A percentile compares a stretch with the other conserved stretches of the same genome.
These are phyloP conservation scores for Skeletonema potamos DNA, from an alignment of 108 stramenopile species.

Conservation along the genomic window DNA sequence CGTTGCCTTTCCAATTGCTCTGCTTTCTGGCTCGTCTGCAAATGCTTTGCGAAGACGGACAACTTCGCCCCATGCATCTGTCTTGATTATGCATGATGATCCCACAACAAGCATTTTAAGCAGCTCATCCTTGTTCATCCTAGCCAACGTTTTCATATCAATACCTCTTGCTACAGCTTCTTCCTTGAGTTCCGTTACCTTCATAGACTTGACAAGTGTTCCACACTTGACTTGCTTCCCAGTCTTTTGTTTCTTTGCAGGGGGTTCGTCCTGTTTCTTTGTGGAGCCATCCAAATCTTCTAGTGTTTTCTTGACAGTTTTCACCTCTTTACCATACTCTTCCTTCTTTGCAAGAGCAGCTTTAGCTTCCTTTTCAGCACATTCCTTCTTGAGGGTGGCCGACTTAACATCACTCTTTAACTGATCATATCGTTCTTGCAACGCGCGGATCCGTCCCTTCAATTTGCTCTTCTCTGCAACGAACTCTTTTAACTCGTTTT, in stretches of 20 bases:
- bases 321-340: not conserved
- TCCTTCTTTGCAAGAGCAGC: constrained; percentile 1
- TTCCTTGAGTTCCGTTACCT: constrained; percentile 2
- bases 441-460: constrained; percentile 3
- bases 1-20: not conserved
- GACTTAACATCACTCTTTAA: not conserved
- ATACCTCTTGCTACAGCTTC: constrained; percentile 22
- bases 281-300: not conserved
- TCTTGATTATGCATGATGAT: constrained; percentile 3
- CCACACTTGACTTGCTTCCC: constrained; percentile 1
- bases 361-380: constrained; percentile 1
- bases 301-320: not conserved
- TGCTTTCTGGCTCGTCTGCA: not conserved
- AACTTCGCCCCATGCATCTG: constrained; percentile 19
- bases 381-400: not conserved
- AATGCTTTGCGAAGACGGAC: constrained; percentile 1
- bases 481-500: not conserved
- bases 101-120: constrained; percentile 12
- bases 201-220: constrained; percentile 1
- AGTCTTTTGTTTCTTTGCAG: constrained; percentile 8
- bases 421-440: constrained; percentile 2
- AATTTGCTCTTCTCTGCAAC: not conserved
- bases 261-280: not conserved
- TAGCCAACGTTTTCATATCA: constrained; percentile 1
- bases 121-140: constrained; percentile 10